A percentile compares a stretch with the other conserved stretches of the same genome.
phyloP scores from a whole-genome alignment of 805 yeast species.

The Diddensiella transvaalensis region DNA sequence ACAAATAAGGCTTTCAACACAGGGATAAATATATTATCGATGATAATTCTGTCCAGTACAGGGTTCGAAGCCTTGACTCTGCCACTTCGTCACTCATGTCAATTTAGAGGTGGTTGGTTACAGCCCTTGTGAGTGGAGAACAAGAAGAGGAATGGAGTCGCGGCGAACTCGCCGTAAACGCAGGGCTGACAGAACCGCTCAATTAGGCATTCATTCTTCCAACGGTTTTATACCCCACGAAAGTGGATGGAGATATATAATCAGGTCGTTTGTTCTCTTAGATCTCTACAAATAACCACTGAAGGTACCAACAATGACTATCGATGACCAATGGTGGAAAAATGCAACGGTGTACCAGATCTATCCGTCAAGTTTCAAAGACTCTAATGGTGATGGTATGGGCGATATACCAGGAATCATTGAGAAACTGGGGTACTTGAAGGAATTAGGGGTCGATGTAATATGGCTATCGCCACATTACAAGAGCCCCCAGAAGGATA shows the following conservation, averaged over 20 bases:
- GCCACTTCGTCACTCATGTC: too few species aligned
- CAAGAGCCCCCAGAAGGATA: slow-evolving; percentile 57
- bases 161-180: too few species aligned
- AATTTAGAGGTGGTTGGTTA: too few species aligned
- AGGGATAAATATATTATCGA: too few species aligned
- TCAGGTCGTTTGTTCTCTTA: background rate
- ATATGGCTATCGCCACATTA: slow-evolving; percentile 58
- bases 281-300: background rate
- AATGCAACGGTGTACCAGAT: slow-evolving; percentile 54
- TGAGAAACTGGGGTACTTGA: slow-evolving; percentile 49
- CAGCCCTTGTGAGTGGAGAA: background rate
- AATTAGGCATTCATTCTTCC: background rate
- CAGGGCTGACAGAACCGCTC: background rate
- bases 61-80: too few species aligned
- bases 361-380: slow-evolving; percentile 60
- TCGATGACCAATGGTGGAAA: slow-evolving; percentile 50
- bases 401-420: slow-evolving; percentile 56
- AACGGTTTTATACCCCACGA: background rate
- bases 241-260: background rate
- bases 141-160: too few species aligned
- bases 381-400: slow-evolving; percentile 55
- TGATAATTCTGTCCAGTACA: too few species aligned
- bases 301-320: background rate
- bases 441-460: slow-evolving; percentile 48
- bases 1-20: too few species aligned